Conservation (phyloP, 306 rosid species). For the Malus asiatica region DNA sequence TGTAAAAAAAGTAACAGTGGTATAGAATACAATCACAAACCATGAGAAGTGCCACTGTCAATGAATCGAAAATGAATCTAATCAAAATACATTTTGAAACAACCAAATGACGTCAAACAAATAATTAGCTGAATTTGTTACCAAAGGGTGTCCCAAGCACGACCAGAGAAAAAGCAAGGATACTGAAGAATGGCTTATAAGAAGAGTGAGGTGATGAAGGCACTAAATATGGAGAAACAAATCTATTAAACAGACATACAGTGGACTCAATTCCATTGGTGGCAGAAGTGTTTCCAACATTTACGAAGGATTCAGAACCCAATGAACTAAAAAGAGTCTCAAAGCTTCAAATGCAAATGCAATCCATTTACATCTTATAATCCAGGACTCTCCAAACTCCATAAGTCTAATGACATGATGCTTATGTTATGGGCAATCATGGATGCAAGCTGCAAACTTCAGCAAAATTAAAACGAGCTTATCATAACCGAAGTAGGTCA, state of each 20-base stretch:
- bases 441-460: neutral
- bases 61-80: neutral
- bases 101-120: neutral
- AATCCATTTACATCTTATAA: neutral
- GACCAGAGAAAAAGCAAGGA: neutral
- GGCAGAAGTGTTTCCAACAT: neutral
- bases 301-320: no score
- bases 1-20: constrained; percentile 44
- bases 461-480: neutral
- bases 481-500: neutral
- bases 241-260: neutral
- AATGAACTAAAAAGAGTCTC: neutral
- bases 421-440: neutral
- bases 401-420: neutral
- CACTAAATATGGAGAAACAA: neutral
- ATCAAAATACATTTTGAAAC: neutral
- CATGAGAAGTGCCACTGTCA: neutral
- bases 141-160: neutral
- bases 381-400: neutral
- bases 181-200: neutral
- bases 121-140: neutral
- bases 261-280: neutral
- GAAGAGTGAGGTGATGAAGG: neutral
- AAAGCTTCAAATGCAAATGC: neutral
- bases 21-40: constrained; percentile 30